Evolutionary conservation across 192 early-diverging fungal species (phyloP).

Genomic region (Funneliformis geosporum): DNA sequence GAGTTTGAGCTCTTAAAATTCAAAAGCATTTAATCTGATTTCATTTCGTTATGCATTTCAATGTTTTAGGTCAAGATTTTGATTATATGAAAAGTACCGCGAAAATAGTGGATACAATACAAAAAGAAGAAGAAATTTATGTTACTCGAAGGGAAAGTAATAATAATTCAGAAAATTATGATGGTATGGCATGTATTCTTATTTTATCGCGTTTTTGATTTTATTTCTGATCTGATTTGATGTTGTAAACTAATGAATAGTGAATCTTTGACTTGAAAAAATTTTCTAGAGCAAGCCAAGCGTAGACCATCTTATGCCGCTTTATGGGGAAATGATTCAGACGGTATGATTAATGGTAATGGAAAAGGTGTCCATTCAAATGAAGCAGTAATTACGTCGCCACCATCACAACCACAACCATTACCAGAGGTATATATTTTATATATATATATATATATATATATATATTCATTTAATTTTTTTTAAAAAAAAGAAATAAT

Average conservation of each 20-base stretch:
- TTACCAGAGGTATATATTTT: conserved; percentile 4
- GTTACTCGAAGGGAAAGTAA: conserved; percentile 43
- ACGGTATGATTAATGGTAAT: neutral
- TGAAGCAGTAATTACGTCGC: neutral
- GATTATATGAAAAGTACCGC: conserved; percentile 70
- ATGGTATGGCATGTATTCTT: conserved; percentile 32
- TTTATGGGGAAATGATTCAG: conserved; percentile 2
- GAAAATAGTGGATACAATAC: conserved; percentile 47
- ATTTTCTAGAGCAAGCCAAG: neutral
- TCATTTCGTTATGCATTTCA: neutral
- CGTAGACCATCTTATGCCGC: conserved; percentile 14
- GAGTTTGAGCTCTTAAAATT: neutral
- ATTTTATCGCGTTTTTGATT: neutral
- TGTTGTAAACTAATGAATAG: neutral
- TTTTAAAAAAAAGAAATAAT: too few species aligned
- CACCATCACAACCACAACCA: neutral
- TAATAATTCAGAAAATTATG: conserved; percentile 15
- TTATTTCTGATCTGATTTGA: neutral
- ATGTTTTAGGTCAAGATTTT: conserved; percentile 57
- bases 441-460: neutral
- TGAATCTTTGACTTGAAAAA: neutral
- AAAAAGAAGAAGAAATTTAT: conserved; percentile 55
- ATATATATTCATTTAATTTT: too few species aligned
- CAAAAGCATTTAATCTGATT: conserved; percentile 9
- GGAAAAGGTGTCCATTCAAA: neutral